Percentiles rank a stretch among this genome's conserved stretches.
These are phyloP conservation scores for Termitomyces heimii DNA, from an alignment of 768 basidiomycete species.

Conservation along the genomic window DNA sequence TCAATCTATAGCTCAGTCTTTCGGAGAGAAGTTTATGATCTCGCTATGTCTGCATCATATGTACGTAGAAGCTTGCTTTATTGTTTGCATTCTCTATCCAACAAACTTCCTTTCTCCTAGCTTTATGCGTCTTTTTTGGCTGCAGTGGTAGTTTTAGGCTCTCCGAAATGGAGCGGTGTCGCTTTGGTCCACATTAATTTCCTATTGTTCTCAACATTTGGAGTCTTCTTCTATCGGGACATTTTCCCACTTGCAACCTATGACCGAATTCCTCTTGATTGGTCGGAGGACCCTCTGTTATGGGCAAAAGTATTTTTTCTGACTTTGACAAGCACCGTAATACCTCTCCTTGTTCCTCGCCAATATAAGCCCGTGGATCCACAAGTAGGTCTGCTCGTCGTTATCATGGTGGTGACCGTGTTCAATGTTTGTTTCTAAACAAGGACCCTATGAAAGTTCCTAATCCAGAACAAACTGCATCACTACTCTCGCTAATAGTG, in stretches of 20 bases:
- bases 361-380: constrained; percentile 55
- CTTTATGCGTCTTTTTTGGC: constrained; percentile 40
- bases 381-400: constrained; percentile 18
- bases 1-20: constrained; percentile 28
- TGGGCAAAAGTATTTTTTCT: constrained; percentile 52
- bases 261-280: constrained; percentile 43
- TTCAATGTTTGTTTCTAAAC: neutral
- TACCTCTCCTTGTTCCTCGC: constrained; percentile 53
- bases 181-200: constrained; percentile 40
- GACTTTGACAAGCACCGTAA: constrained; percentile 33
- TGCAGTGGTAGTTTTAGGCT: constrained; percentile 31
- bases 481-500: constrained; percentile 33
- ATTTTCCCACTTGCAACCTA: constrained; percentile 56
- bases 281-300: constrained; percentile 37
- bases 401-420: neutral
- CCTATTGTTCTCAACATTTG: constrained; percentile 41
- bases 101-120: constrained; percentile 17
- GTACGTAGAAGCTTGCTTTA: constrained; percentile 14
- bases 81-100: neutral
- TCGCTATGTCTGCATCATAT: constrained; percentile 25
- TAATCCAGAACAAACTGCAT: constrained; percentile 49
- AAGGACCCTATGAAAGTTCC: constrained; percentile 27
- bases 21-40: constrained; percentile 20
- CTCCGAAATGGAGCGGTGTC: constrained; percentile 28
- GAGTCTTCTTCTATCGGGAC: constrained; percentile 51